These are phyloP conservation scores for Zygotorulaspora chibaensis DNA, from an alignment of 805 yeast genomes.

Conservation along the genomic window DNA sequence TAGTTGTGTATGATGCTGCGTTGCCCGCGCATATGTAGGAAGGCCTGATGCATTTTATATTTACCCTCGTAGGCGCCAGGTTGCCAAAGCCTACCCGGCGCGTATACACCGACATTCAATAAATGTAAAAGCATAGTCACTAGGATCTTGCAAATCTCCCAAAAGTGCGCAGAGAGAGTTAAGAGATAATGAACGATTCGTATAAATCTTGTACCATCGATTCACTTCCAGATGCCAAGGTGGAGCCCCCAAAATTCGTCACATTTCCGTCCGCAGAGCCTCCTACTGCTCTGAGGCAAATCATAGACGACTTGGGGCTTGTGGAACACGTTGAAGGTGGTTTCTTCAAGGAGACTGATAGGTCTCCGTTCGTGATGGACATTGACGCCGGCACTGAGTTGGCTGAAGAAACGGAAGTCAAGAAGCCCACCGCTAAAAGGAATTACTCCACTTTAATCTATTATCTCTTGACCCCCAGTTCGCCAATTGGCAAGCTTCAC, in stretches of 20 bases:
- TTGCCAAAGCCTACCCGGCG: too few species aligned
- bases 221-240: slow-evolving; percentile 11
- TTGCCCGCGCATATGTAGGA: slow-evolving; percentile 3
- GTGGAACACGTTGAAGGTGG: slow-evolving; percentile 54
- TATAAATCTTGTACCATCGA: slow-evolving; percentile 16
- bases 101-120: too few species aligned
- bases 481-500: slow-evolving; percentile 50
- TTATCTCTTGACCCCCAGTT: slow-evolving; percentile 47
- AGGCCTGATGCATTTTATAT: too few species aligned
- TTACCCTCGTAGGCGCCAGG: too few species aligned
- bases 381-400: slow-evolving; percentile 4
- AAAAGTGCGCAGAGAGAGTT: too few species aligned
- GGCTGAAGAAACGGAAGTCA: slow-evolving; percentile 3
- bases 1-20: slow-evolving; percentile 5
- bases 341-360: slow-evolving; percentile 52
- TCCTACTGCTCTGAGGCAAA: slow-evolving; percentile 25
- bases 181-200: neutral
- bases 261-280: slow-evolving; percentile 20
- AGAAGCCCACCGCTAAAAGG: slow-evolving; percentile 26
- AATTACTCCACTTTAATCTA: slow-evolving; percentile 49
- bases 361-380: slow-evolving; percentile 42
- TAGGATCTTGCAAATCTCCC: too few species aligned
- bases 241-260: slow-evolving; percentile 18
- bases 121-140: too few species aligned
- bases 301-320: slow-evolving; percentile 38